phyloP scores from a whole-genome alignment of 257 asterid genomes.

The Jacaranda copaia region DNA sequence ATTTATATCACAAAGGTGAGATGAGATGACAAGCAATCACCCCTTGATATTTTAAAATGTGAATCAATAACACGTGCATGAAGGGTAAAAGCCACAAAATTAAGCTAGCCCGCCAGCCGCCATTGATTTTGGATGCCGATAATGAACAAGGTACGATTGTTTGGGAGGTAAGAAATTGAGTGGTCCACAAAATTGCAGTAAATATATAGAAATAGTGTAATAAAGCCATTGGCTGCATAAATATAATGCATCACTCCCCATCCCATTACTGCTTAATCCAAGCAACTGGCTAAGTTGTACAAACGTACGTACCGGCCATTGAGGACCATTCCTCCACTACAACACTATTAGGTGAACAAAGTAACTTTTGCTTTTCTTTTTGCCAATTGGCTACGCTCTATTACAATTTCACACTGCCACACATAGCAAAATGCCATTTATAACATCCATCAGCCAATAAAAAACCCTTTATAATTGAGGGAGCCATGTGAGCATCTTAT shows the following conservation, averaged over 20 bases:
- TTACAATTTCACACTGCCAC: not conserved
- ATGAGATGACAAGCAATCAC: too few relatives aligned
- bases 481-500: constrained; percentile 31
- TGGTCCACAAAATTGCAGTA: not conserved
- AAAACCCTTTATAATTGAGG: constrained; percentile 23
- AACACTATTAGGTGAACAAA: constrained; percentile 19
- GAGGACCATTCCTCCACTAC: constrained; percentile 24
- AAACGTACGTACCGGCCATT: not conserved
- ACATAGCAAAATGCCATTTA: not conserved
- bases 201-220: not conserved
- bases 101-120: not conserved
- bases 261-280: constrained; percentile 10
- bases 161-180: not conserved
- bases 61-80: not conserved
- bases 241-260: not conserved
- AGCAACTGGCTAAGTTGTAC: not conserved
- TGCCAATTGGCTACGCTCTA: not conserved
- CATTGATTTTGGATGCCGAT: not conserved
- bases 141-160: not conserved
- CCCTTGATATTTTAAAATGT: not conserved
- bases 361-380: constrained; percentile 24
- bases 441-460: constrained; percentile 23
- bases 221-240: not conserved
- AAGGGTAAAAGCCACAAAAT: not conserved
- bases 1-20: too few relatives aligned